Evolutionary conservation across 371 early-diverging fungal species (phyloP), one percentile per base, ranked within the genome.

Genomic region (Mucor racemosus): DNA sequence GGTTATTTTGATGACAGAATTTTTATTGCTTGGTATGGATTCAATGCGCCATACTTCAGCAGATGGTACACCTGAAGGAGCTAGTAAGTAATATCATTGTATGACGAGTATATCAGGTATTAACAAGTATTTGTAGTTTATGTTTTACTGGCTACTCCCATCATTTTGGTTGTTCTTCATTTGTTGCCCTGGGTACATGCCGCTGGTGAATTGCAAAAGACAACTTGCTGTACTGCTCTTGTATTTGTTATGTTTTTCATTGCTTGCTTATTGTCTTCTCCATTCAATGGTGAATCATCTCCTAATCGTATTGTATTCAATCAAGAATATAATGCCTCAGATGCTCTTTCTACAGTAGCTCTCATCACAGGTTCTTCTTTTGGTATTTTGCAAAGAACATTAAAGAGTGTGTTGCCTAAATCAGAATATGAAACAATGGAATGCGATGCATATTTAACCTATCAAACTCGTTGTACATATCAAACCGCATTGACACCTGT

Each of bases 61-160:
- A 21, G 86, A 86, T 53, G 86, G 86, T 36, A 81, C 83, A 5
- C 83, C 86, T 21, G 78, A 84, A 40, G 69, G 76, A 67, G 66
- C 80, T 14, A 72, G 80, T 80, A 79, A 74, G 76, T 64, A 35
- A 17, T 41, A 10, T 14, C 14, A 9, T 14, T 7, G 38, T 1
- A 10, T 38, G 10, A 26, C 26, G 5, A 38, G 38, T 38, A 7
- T 38, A 38, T 10, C 5, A 38, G 10, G 38, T 5, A 38, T 38
- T 38, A 10, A 38, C 38, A 38, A 26, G 26, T 38, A 38, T 14
- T 59, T 64, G 21, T 66, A 78, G 78, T 81, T 65, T 65, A 78
- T 69, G 64, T 68, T 60, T 68, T 74, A 41, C 10, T 75, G 54
- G 38, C 74, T 19, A 35, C 63, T 8, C 74, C 74, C 19, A 68